Evolutionary conservation across 306 rosid genomes (phyloP), one percentile per base, ranked within the genome.

Genomic region (Sindora glabra): DNA sequence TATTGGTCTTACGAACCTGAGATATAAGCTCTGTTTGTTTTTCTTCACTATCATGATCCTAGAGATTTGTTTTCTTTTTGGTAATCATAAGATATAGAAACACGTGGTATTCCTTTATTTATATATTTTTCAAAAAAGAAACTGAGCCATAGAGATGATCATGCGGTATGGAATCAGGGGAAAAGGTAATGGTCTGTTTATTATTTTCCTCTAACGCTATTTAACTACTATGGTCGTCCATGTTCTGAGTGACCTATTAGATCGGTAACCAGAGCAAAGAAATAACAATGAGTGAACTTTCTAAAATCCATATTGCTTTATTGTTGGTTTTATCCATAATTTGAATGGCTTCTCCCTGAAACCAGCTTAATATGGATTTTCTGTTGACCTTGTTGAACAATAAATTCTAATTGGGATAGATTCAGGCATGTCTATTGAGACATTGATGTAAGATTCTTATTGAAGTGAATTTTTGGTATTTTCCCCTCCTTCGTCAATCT

Each of bases 401-500:
- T n/a, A n/a, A n/a, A n/a, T n/a, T n/a, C n/a, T n/a, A n/a, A n/a
- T n/a, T n/a, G n/a, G n/a, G n/a, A n/a, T n/a, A n/a, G n/a, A n/a
- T n/a, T n/a, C n/a, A n/a, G n/a, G n/a, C n/a, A n/a, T n/a, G n/a
- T n/a, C n/a, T n/a, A n/a, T n/a, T n/a, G n/a, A n/a, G n/a, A n/a
- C n/a, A n/a, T n/a, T n/a, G n/a, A n/a, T n/a, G n/a, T n/a, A n/a
- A n/a, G n/a, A n/a, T n/a, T n/a, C n/a, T n/a, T n/a, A n/a, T n/a
- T n/a, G 99, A 95, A 94, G 89, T 69, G 95, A 94, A 77, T 94
- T 94, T 78, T 94, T 95, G 82, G 94, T 94, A 89, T 38, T 65
- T 34, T 66, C 26, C 44, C 55, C 59, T 36, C 44, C 27, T 24
- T 51, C 27, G 18, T 46, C 49, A 57, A 40, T 15, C 13, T 29